Evolutionary conservation across 1,284 basidiomycete genomes (phyloP), one percentile per base, ranked within the genome.

Genomic region (Ustilago vetiveriae): DNA sequence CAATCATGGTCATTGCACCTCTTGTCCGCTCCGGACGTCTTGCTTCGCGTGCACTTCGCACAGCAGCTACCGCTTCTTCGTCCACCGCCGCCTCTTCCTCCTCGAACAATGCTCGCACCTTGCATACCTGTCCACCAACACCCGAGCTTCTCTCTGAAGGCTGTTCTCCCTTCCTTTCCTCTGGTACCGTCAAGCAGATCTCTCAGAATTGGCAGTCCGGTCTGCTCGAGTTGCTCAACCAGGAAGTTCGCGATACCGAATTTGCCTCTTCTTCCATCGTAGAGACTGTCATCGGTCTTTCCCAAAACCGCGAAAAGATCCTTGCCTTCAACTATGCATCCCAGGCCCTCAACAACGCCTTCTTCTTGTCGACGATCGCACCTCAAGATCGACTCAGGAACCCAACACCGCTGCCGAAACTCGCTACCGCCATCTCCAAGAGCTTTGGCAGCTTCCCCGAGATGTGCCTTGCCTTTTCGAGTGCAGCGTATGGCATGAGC

Each of bases 331-430:
- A 92, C 84, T 93, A 94, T 78, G 93, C 94, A 3, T 90, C 90
- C 65, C 87, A 92, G 48, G 92, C 95, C 11, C 85, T 97, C 67
- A 98, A 98, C 85, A 98, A 97, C 83, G 89, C 89, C 76, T 98
- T 93, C 86, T 98, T 98, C 86, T 86, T 98, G 24, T 87, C 90
- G 74, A 86, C 86, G 54, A 85, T 98, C 27, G 58, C 57, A 33
- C 68, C 68, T 11, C 68, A 71, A 38, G 54, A 59, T 16, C 37
- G 41, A n/a, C 36, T 71, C 32, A 49, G 63, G 4, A 62, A 59
- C 55, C 44, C 54, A 14, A 59, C 69, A 29, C 69, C 69, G 0
- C 38, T 72, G 9, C 64, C 64, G 21, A 68, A 57, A 26, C 51
- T 83, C 17, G 88, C 76, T 86, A 89, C 79, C 60, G 82, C 38